Base-by-base conservation (phyloP, 2,329 filamentous ascomycete species). In the Colletotrichum gigasporum region DNA sequence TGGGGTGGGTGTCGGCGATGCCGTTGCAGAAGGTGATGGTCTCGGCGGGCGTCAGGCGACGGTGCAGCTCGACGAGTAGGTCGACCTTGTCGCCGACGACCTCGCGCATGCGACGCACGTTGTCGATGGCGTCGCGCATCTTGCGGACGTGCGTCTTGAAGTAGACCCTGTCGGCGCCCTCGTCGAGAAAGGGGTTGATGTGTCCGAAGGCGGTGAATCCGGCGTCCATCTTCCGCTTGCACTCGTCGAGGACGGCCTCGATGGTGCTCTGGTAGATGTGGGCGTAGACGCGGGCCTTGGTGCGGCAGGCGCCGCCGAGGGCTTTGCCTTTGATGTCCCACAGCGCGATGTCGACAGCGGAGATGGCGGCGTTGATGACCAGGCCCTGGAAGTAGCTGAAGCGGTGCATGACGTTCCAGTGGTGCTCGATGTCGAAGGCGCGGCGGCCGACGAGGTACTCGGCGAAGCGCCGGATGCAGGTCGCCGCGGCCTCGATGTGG, bases 271-370 rank as follows among this genome's bases (percentile, higher is more conserved):
- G 32, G 34, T 37, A 65, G 28, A 65, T 61, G 41, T 61, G 63
- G 11, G 56, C 42, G 37, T 66, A 66, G 34, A 66, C 47, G 7
- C 58, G 24, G 14, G 58, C 58, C 18, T 58, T 66, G 37, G 57
- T 58, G 10, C 63, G 57, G 37, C 57, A 62, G 18, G 57, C 58
- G 12, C 63, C 57, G 2, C 63, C 63, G 22, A 66, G 58, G 9
- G 34, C 34, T n/a, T 37, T 37, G 10, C 34, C 34, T n/a, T 37
- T 37, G 34, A 37, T 5, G 34, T n/a, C n/a, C n/a, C n/a, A n/a
- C n/a, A n/a, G n/a, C n/a, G n/a, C n/a, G n/a, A n/a, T n/a, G n/a
- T n/a, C n/a, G n/a, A n/a, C n/a, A n/a, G n/a, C n/a, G n/a, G n/a
- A n/a, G n/a, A n/a, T n/a, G n/a, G n/a, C n/a, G n/a, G n/a, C n/a